Percentiles rank a stretch among this genome's conserved stretches.
Conservation (phyloP, 768 basidiomycete genomes). For the Pulveroboletus sp. region DNA sequence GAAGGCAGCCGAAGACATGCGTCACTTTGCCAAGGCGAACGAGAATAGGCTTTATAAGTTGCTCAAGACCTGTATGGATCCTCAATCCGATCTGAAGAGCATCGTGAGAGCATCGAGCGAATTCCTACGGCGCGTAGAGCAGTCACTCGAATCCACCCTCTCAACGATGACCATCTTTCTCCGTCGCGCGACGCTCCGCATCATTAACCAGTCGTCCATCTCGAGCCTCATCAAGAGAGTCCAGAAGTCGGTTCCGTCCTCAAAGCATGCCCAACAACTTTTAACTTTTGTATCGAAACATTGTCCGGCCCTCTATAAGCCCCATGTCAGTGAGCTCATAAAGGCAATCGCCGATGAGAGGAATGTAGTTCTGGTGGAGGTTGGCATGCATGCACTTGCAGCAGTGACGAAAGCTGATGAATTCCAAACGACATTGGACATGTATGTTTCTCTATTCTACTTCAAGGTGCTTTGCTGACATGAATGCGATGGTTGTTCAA, state of each 20-base stretch:
- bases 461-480: not conserved
- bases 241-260: constrained; percentile 42
- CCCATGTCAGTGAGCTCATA: constrained; percentile 70
- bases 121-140: constrained; percentile 70
- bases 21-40: constrained; percentile 80
- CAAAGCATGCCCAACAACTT: constrained; percentile 46
- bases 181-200: constrained; percentile 62
- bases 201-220: constrained; percentile 83
- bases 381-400: constrained; percentile 73
- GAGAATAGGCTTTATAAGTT: constrained; percentile 83
- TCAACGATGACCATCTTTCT: constrained; percentile 69
- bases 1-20: constrained; percentile 74
- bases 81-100: constrained; percentile 76
- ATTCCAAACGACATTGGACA: constrained; percentile 54
- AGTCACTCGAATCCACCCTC: constrained; percentile 53
- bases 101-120: constrained; percentile 81
- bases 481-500: not conserved
- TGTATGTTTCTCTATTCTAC: constrained; percentile 42
- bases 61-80: constrained; percentile 75
- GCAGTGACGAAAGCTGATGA: constrained; percentile 58
- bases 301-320: constrained; percentile 64
- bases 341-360: constrained; percentile 68
- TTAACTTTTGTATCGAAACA: constrained; percentile 68
- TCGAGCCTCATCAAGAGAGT: constrained; percentile 72
- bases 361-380: constrained; percentile 51